These are phyloP conservation scores for Aspergillus flavus DNA, from an alignment of 2,329 filamentous ascomycete genomes.

Conservation along the genomic window DNA sequence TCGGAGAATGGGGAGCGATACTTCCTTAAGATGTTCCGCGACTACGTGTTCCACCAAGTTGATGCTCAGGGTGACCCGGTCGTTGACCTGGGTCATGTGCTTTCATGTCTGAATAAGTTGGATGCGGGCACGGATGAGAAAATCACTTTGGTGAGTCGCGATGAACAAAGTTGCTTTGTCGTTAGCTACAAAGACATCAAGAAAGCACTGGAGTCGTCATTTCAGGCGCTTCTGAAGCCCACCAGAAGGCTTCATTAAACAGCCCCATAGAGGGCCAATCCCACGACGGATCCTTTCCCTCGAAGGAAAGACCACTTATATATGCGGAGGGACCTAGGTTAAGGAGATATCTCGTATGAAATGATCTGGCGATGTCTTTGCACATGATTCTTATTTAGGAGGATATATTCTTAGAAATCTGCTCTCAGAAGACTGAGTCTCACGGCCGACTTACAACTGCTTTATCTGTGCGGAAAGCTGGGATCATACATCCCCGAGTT, in stretches of 20 bases:
- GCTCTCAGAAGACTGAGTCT: conserved; percentile 2
- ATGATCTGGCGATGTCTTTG: conserved; percentile 3
- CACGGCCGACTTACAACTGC: neutral
- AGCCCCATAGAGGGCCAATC: neutral
- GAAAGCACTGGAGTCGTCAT: conserved; percentile 62
- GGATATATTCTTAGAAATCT: neutral
- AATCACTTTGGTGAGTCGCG: conserved; percentile 81
- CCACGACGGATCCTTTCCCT: neutral
- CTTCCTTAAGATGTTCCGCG: conserved; percentile 89
- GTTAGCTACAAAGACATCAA: conserved; percentile 90
- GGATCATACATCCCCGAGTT: neutral
- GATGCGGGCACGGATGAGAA: conserved; percentile 88
- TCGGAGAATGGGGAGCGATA: conserved; percentile 92
- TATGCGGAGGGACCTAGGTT: conserved; percentile 9
- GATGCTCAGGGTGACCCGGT: conserved; percentile 81
- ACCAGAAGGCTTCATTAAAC: conserved; percentile 37
- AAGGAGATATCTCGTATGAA: neutral
- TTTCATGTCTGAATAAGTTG: conserved; percentile 85
- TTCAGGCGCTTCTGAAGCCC: conserved; percentile 58
- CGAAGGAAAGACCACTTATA: conserved; percentile 1
- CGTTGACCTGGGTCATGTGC: conserved; percentile 83
- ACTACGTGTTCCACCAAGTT: conserved; percentile 97
- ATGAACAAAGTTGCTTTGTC: conserved; percentile 86
- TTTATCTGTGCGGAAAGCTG: neutral
- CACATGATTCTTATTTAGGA: neutral